Evolutionary conservation across 1,284 basidiomycete genomes (phyloP).

Genomic region (Trametes hirsuta): DNA sequence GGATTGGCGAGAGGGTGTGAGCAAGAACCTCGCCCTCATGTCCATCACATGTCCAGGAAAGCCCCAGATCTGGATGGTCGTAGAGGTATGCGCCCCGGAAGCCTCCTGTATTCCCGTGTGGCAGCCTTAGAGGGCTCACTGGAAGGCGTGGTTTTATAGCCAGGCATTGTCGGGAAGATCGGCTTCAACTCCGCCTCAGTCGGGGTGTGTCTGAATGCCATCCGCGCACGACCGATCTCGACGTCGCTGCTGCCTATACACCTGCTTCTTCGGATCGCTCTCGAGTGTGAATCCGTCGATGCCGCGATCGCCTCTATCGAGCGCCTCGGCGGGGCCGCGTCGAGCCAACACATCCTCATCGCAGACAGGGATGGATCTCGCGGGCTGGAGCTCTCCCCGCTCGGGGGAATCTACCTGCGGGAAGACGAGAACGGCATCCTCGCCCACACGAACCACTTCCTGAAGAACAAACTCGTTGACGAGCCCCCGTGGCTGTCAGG

Average conservation of each 20-base stretch:
- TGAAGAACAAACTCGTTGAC: conserved; percentile 36
- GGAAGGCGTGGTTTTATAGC: conserved; percentile 22
- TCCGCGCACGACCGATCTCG: conserved; percentile 36
- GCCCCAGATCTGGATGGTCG: conserved; percentile 42
- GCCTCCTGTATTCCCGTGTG: neutral
- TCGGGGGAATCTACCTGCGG: conserved; percentile 30
- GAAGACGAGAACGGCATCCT: conserved; percentile 35
- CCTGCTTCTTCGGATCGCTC: conserved; percentile 36
- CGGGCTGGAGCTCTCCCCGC: conserved; percentile 38
- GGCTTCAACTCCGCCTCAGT: conserved; percentile 41
- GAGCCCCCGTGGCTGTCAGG: conserved; percentile 39
- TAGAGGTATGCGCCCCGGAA: conserved; percentile 28
- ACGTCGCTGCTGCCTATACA: conserved; percentile 39
- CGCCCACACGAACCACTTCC: conserved; percentile 42
- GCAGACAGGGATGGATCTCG: conserved; percentile 33
- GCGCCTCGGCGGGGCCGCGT: conserved; percentile 37
- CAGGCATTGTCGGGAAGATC: conserved; percentile 44
- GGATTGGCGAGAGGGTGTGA: conserved; percentile 41
- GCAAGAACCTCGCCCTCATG: conserved; percentile 38
- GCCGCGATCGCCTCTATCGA: conserved; percentile 34
- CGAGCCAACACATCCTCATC: conserved; percentile 41
- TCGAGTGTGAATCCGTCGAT: conserved; percentile 36
- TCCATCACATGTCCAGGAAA: conserved; percentile 34
- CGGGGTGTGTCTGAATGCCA: conserved; percentile 42
- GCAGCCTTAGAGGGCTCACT: neutral